Evolutionary conservation across 2,329 filamentous ascomycete species (phyloP), one percentile per base, ranked within the genome.

Genomic region (Colletotrichum tamarilloi): DNA sequence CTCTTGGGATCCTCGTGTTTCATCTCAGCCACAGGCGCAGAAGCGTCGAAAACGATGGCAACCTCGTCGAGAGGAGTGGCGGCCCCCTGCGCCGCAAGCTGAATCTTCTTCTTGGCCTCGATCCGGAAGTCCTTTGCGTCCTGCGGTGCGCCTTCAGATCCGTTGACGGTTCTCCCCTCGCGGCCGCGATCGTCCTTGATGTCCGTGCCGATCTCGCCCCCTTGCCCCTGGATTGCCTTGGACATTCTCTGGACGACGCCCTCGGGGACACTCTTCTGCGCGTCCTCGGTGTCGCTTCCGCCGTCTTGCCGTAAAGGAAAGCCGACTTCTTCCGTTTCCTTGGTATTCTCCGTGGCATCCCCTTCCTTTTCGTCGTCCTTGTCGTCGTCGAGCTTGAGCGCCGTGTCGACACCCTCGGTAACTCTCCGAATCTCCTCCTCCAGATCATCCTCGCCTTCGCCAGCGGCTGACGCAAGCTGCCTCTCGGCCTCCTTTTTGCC

Each of bases 401-500:
- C 79, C 5, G 77, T 75, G 60, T 82, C 82, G 12, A 86, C 76
- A 16, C 79, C 81, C 30, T 80, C 79, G 4, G 82, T 78, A 67
- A 86, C 73, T 63, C 80, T 82, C 65, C 82, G 80, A 3, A 89
- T 80, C 76, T 88, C 86, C 24, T 87, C 85, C 14, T 87, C 82
- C 4, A 84, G 77, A 6, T 79, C 79, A 16, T 79, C 78, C 52
- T 80, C 77, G 53, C 80, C 77, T 67, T 82, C 82, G 30, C 77
- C 76, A 8, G 79, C 76, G 7, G 76, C 77, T 11, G 78, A 79
- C 52, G 78, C 83, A 72, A 85, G 76, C 78, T 89, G 88, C 73
- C 84, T 86, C 76, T 84, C 85, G 26, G 88, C 88, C 77, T 91
- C 86, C 74, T 89, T 84, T 28, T 91, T 85, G 4, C 93, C 90